A percentile compares a stretch with the other conserved stretches of the same genome.
Evolutionary conservation across 2,329 filamentous ascomycete species (phyloP).

Genomic region (Stagonosporopsis cucurbitacearum): DNA sequence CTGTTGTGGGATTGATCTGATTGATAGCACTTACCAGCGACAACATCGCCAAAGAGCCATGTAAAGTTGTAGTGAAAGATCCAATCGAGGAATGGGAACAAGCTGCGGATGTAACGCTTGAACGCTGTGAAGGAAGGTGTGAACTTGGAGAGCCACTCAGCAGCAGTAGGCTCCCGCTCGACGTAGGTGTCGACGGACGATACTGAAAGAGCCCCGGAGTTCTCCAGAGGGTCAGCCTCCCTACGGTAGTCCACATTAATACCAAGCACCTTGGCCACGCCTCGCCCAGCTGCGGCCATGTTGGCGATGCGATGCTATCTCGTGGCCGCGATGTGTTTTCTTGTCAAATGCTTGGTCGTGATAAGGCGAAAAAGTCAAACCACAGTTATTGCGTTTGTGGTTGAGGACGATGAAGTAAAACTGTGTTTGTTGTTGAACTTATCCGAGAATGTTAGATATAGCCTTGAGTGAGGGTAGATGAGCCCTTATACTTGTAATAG

Average conservation of each 20-base stretch:
- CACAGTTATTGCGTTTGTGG: neutral
- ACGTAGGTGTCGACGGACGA: conserved; percentile 71
- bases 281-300: conserved; percentile 68
- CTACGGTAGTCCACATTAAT: conserved; percentile 80
- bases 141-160: conserved; percentile 73
- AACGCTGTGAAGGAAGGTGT: conserved; percentile 65
- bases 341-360: conserved; percentile 20
- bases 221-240: conserved; percentile 61
- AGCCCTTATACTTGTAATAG: conserved; percentile 12
- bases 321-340: conserved; percentile 47
- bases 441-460: neutral
- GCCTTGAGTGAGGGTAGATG: conserved; percentile 3
- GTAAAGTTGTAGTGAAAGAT: conserved; percentile 85
- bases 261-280: conserved; percentile 77
- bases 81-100: conserved; percentile 93
- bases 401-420: neutral
- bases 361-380: neutral
- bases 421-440: neutral
- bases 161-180: conserved; percentile 77
- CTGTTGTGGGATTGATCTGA: neutral
- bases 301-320: conserved; percentile 12
- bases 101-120: conserved; percentile 66
- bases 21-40: conserved; percentile 75
- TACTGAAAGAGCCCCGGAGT: conserved; percentile 76
- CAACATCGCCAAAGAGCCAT: conserved; percentile 87